Conservation (phyloP, 805 yeast species). For the Saccharomycopsis babjevae region DNA sequence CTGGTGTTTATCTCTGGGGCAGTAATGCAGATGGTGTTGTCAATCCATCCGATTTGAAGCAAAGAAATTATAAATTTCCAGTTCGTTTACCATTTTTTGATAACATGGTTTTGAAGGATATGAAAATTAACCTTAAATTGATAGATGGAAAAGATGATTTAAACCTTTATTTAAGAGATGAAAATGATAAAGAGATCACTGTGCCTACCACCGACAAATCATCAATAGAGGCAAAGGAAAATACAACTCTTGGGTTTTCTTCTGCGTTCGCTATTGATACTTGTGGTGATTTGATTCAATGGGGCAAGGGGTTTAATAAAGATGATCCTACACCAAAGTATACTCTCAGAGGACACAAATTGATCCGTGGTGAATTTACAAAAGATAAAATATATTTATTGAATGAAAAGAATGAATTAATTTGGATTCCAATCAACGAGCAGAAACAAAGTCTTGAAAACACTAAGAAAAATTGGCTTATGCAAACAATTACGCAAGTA, state of each 20-base stretch:
- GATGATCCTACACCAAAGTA: conserved; percentile 25
- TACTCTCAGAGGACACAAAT: conserved; percentile 38
- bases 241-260: neutral
- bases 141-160: conserved; percentile 14
- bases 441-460: conserved; percentile 21
- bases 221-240: neutral
- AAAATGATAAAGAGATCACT: conserved; percentile 24
- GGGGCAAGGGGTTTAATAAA: conserved; percentile 39
- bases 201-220: conserved; percentile 22
- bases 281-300: conserved; percentile 65
- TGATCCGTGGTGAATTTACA: conserved; percentile 38
- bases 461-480: conserved; percentile 22
- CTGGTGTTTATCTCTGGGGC: conserved; percentile 62
- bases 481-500: neutral
- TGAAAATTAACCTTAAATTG: conserved; percentile 30
- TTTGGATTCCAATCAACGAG: conserved; percentile 26
- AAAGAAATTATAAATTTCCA: conserved; percentile 39
- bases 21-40: conserved; percentile 34
- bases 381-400: conserved; percentile 44
- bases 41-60: conserved; percentile 19
- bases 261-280: conserved; percentile 51
- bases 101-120: conserved; percentile 43
- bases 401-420: conserved; percentile 27
- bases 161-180: conserved; percentile 13
- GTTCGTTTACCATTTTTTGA: conserved; percentile 56